Evolutionary conservation across 352 stramenopile genomes (phyloP).

Genomic region (Phytophthora pseudosyringae): DNA sequence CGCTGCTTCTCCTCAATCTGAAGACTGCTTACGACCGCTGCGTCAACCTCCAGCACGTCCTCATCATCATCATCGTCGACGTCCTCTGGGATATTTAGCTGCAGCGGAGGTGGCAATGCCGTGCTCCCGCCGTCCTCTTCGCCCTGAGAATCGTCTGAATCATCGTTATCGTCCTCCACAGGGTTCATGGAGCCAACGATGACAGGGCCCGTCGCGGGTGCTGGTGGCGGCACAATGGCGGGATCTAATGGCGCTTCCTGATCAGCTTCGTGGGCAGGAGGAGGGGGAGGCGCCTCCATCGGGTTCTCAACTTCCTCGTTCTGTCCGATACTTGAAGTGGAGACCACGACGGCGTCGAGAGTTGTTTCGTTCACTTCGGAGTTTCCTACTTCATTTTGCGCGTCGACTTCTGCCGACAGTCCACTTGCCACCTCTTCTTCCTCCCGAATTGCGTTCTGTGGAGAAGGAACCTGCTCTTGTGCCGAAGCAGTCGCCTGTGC

Average conservation of each 20-base stretch:
- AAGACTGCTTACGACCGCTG: constrained; percentile 34
- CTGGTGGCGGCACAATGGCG: constrained; percentile 26
- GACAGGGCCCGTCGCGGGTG: constrained; percentile 18
- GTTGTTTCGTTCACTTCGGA: neutral
- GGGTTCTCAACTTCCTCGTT: neutral
- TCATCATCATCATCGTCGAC: constrained; percentile 34
- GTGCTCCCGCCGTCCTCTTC: constrained; percentile 41
- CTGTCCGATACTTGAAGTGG: neutral
- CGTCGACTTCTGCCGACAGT: neutral
- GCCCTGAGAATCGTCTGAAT: constrained; percentile 39
- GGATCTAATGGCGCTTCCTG: neutral
- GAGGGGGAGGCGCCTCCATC: constrained; percentile 3
- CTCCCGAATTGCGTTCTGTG: neutral
- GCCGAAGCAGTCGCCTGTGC: neutral
- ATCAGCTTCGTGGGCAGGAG: neutral
- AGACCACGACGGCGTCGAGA: constrained; percentile 4
- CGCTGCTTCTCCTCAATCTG: constrained; percentile 33
- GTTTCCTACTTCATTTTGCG: neutral
- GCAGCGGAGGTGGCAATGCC: constrained; percentile 16
- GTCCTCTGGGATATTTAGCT: constrained; percentile 28
- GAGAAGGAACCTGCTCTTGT: neutral
- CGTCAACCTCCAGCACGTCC: constrained; percentile 59
- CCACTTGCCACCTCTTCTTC: neutral
- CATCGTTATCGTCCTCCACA: constrained; percentile 29
- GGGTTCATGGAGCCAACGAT: constrained; percentile 45